Evolutionary conservation across 2,329 filamentous ascomycete genomes (phyloP).

Genomic region (Thelonectria blattea): DNA sequence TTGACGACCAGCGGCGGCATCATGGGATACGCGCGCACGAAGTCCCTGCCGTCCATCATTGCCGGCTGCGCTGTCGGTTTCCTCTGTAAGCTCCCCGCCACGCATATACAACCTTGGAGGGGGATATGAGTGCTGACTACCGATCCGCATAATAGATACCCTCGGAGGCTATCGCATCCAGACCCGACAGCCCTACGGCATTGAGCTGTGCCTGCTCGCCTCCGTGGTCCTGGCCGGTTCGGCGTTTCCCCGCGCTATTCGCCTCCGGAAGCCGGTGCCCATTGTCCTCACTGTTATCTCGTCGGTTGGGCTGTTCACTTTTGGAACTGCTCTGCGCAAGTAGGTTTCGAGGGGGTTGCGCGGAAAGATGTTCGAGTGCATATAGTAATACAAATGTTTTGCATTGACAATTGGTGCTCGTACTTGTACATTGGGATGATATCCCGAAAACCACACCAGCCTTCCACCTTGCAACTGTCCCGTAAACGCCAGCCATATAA

Average conservation of each 20-base stretch:
- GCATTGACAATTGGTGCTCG: slow-evolving; percentile 5
- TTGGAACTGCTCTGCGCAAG: slow-evolving; percentile 71
- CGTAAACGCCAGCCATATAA: slow-evolving; percentile 27
- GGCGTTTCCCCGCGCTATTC: slow-evolving; percentile 85
- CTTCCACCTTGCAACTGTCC: slow-evolving; percentile 7
- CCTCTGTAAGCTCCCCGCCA: slow-evolving; percentile 54
- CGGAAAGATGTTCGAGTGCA: neutral
- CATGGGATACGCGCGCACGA: slow-evolving; percentile 83
- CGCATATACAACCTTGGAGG: neutral
- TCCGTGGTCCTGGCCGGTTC: slow-evolving; percentile 84
- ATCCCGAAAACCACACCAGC: slow-evolving; percentile 2
- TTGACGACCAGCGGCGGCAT: slow-evolving; percentile 88
- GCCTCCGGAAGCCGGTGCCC: slow-evolving; percentile 83
- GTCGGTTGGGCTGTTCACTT: slow-evolving; percentile 77
- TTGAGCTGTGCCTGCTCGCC: slow-evolving; percentile 88
- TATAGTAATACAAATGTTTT: slow-evolving; percentile 8
- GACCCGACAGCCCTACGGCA: slow-evolving; percentile 76
- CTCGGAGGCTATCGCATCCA: slow-evolving; percentile 83
- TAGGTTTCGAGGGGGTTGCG: slow-evolving; percentile 30
- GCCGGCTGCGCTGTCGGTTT: slow-evolving; percentile 84
- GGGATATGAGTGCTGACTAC: slow-evolving; percentile 8
- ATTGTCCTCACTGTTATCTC: slow-evolving; percentile 80
- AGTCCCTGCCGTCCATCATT: slow-evolving; percentile 84
- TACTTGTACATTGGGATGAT: slow-evolving; percentile 20
- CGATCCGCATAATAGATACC: slow-evolving; percentile 58